Base-by-base conservation (phyloP, 2,329 filamentous ascomycete species). In the Arthrocladium fulminans region DNA sequence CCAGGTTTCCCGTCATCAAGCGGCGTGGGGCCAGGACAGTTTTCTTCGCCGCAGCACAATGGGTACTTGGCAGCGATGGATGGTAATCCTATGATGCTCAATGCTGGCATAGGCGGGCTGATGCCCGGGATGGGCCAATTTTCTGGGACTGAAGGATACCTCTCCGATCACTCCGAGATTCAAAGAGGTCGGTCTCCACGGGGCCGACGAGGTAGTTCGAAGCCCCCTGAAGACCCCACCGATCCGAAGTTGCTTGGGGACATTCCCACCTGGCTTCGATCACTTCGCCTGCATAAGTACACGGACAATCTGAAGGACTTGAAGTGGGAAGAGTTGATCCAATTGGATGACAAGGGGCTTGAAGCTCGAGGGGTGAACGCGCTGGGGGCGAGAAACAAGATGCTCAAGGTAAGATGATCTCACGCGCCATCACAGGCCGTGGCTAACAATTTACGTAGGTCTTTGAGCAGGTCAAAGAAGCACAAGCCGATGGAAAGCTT, bases 271-370 rank as follows among this genome's bases (percentile, higher is more conserved):
- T 98, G 92, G 92, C 78, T 98, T 61, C 82, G 92, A 64, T 96
- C 88, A 66, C 76, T 97, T 63, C 82, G 92, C 52, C 75, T 98
- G 60, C 92, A 98, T 75, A 98, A 98, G 73, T 98, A 98, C 69
- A 98, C 92, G 8, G 92, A 98, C 59, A 94, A 97, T 59, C 72
- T 98, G 55, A 98, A 97, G 71, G 90, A 97, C 62, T 80, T 97
- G 74, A 88, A 92, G 61, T 98, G 92, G 92, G 86, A 84, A 23
- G 92, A 98, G 47, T 71, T 98, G 59, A 74, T 98, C 51, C 86
- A 92, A 66, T 73, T 98, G 58, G 88, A 96, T 61, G 92, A 98
- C 59, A 89, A 89, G 63, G 89, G 87, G 42, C 73, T 98, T 54
- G 90, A 97, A 69, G 86, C 88, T 22, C 84, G 88, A 45, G 92